Base-by-base conservation (phyloP, 202 grass and related monocot species). In the Saccharum hybrid region DNA sequence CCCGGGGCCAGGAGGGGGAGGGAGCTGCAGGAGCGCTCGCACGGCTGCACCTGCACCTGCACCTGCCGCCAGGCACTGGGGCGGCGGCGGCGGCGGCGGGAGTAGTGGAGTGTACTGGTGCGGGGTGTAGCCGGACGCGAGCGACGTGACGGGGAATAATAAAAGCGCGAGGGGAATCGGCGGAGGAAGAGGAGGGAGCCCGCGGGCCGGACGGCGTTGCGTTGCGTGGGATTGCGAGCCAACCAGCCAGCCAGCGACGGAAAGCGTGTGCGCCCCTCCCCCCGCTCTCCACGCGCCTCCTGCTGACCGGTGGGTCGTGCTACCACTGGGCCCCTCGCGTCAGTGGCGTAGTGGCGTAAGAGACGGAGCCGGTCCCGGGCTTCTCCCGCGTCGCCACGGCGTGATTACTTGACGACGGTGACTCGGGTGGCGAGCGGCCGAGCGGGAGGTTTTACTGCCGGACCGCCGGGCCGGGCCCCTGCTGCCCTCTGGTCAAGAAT, bases 61-160 rank as follows among this genome's bases (percentile, higher is more conserved):
- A 56, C 15, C 49, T 52, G 51, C 46, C 1, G 46, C 46, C 45
- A 14, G 0, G 1, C 14, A 16, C 46, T n/a, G n/a, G n/a, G 46
- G 65, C 65, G 16, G 31, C 9, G 68, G 38, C n/a, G 40, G 37
- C 66, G 73, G 33, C 42, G 69, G 68, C n/a, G 40, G 41, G 11
- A 40, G 39, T 21, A 43, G 80, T 72, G 86, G 76, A 68, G 75
- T 16, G 60, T 51, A 82, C 37, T 37, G 56, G 66, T 54, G 83
- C 33, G 14, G 68, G 52, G 41, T 4, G 52, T 26, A 48, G 49
- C 38, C 82, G 37, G 85, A 52, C 79, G 85, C 39, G 78, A 69
- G 70, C 49, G 78, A 62, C 78, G 85, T 52, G 78, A 71, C 72
- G 64, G 6, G 30, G 56, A n/a, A 28, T 15, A 77, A 63, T 60